A percentile compares a stretch with the other conserved stretches of the same genome.
Evolutionary conservation across 1,139 yeast species (phyloP).

Genomic region (Scheffersomyces cryptocercus): DNA sequence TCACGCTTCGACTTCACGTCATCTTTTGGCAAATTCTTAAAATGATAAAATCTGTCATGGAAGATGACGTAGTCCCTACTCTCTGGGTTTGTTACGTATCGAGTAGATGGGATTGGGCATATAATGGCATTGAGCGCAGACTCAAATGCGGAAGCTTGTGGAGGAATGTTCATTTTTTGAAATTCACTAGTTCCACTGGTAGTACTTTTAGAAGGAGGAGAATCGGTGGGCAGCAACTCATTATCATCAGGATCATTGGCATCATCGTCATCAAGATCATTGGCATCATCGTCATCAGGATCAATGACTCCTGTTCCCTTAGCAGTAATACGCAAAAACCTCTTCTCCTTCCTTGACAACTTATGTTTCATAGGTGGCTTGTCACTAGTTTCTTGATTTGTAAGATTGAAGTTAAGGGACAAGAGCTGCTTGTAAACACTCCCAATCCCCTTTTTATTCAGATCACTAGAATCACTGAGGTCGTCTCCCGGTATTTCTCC

Average conservation of each 20-base stretch:
- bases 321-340: conserved; percentile 27
- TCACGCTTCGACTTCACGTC: conserved; percentile 4
- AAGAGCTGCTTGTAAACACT: conserved; percentile 22
- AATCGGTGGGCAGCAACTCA: no score
- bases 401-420: conserved; percentile 17
- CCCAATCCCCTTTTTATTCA: conserved; percentile 2
- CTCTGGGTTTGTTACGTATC: conserved; percentile 36
- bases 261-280: not conserved
- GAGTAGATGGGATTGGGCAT: conserved; percentile 44
- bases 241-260: no score
- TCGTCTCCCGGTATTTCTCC: conserved; percentile 11
- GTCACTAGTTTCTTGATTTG: not conserved
- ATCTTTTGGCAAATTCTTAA: conserved; percentile 56
- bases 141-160: conserved; percentile 47
- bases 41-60: conserved; percentile 78
- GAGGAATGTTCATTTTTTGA: conserved; percentile 33
- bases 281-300: not conserved
- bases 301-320: conserved; percentile 16
- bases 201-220: no score
- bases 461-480: no score
- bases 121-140: conserved; percentile 43
- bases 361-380: no score
- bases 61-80: conserved; percentile 59
- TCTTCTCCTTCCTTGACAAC: conserved; percentile 21
- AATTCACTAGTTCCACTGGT: not conserved